These are phyloP conservation scores for Rosa persica DNA, from an alignment of 306 rosid genomes.

Conservation along the genomic window DNA sequence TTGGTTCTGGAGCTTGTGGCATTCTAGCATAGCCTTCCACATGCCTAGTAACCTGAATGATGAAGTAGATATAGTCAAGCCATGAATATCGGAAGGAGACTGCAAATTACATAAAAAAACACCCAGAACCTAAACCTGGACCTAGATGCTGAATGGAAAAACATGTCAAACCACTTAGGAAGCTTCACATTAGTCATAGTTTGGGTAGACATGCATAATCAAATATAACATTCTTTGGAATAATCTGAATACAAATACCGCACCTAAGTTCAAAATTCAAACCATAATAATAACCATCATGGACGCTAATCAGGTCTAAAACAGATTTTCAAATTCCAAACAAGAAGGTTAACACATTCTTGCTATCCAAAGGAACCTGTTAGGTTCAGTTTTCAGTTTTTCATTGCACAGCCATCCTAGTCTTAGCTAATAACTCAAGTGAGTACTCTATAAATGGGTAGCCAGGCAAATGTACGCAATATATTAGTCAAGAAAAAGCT, in stretches of 20 bases:
- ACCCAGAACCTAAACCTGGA: background rate
- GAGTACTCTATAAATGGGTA: background rate
- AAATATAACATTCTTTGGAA: background rate
- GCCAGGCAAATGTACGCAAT: background rate
- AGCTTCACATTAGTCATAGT: background rate
- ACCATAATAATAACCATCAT: background rate
- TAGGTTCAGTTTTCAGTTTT: background rate
- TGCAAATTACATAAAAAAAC: background rate
- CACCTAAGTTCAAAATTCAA: background rate
- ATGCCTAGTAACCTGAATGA: conserved; percentile 52
- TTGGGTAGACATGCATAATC: background rate
- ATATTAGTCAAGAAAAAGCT: background rate
- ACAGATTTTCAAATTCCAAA: background rate
- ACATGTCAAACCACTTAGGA: background rate
- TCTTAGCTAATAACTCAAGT: background rate
- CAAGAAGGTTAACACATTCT: background rate
- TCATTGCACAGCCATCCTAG: background rate
- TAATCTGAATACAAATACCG: background rate
- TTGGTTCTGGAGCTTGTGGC: conserved; percentile 57
- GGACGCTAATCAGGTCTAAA: background rate
- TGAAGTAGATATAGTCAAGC: background rate
- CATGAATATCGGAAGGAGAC: background rate
- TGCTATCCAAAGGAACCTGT: background rate
- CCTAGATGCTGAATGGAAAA: background rate
- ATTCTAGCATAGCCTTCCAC: conserved; percentile 81